A percentile compares a stretch with the other conserved stretches of the same genome.
These are phyloP conservation scores for Tremellales sp. DNA, from an alignment of 1,284 basidiomycete species.

Conservation along the genomic window DNA sequence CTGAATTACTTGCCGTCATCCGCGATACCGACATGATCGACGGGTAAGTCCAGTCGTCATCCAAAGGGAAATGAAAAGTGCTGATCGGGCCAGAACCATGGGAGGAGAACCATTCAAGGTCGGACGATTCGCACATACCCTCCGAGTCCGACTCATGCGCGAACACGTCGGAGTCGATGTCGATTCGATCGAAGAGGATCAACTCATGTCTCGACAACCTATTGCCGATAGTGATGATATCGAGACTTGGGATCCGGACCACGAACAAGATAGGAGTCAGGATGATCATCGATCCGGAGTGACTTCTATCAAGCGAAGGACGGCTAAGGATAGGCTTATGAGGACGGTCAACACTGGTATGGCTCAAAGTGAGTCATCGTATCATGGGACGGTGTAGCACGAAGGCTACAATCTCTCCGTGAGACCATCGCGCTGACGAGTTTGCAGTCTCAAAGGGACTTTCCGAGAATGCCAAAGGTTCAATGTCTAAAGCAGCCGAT, in stretches of 20 bases:
- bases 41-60: slow-evolving; percentile 53
- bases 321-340: slow-evolving; percentile 30
- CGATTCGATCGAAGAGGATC: slow-evolving; percentile 78
- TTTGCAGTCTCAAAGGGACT: slow-evolving; percentile 45
- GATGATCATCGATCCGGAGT: slow-evolving; percentile 35
- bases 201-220: slow-evolving; percentile 59
- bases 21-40: slow-evolving; percentile 96
- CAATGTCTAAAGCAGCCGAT: slow-evolving; percentile 50
- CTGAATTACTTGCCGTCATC: slow-evolving; percentile 87
- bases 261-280: slow-evolving; percentile 59
- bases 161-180: slow-evolving; percentile 96
- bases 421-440: no score
- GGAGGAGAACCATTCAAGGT: slow-evolving; percentile 92
- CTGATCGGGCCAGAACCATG: slow-evolving; percentile 67
- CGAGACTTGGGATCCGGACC: slow-evolving; percentile 72
- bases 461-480: slow-evolving; percentile 41
- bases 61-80: background rate
- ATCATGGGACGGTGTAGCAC: background rate
- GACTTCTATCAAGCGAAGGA: slow-evolving; percentile 43
- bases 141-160: slow-evolving; percentile 90
- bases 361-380: slow-evolving; percentile 26
- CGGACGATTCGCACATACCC: slow-evolving; percentile 90
- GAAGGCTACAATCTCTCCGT: no score
- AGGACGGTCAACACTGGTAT: slow-evolving; percentile 33
- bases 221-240: slow-evolving; percentile 56